Evolutionary conservation across 495 filamentous ascomycete genomes (phyloP), one percentile per base, ranked within the genome.

Genomic region (Hapsidospora chrysogenum): DNA sequence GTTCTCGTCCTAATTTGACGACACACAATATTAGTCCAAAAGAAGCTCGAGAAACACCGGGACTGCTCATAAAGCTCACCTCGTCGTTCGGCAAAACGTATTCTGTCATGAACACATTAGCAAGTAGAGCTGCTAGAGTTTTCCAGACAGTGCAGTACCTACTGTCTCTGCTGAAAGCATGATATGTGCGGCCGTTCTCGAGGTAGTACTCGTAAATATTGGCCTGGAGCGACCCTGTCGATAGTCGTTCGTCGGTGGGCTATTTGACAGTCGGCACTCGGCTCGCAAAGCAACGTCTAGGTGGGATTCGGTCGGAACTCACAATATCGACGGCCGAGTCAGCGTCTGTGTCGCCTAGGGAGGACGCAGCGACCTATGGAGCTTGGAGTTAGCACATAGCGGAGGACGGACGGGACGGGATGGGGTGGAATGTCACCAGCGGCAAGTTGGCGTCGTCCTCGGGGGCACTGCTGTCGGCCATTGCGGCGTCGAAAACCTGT

Each of bases 171-270:
- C 57, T 58, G 37, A 52, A 53, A n/a, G 56, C 49, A 48, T 62
- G 60, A 23, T 62, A 64, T 14, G 52, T 52, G 20, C 60, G 45
- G 2, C 57, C 59, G 39, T 64, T 55, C 33, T 64, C 58, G 10
- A 43, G 29, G 27, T 51, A 41, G 35, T 56, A 54, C 19, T 49
- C 42, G 18, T 49, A 38, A 17, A 62, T 46, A 32, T 48, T 55
- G 1, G 58, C 56, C 5, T 39, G 40, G 16, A 64, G 35, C 6
- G 55, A 59, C 1, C 32, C 20, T 8, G 39, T 18, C 17, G 34
- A 36, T 13, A 11, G n/a, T 4, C 3, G 11, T 17, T n/a, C 13
- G 9, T 32, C 4, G 4, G 3, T 5, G 17, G 14, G 14, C 11
- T 19, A 5, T 11, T 11, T 9, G 3, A 5, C 30, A 3, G 11